These are phyloP conservation scores for Cryptococcus depauperatus DNA, from an alignment of 1,284 basidiomycete genomes.

Conservation along the genomic window DNA sequence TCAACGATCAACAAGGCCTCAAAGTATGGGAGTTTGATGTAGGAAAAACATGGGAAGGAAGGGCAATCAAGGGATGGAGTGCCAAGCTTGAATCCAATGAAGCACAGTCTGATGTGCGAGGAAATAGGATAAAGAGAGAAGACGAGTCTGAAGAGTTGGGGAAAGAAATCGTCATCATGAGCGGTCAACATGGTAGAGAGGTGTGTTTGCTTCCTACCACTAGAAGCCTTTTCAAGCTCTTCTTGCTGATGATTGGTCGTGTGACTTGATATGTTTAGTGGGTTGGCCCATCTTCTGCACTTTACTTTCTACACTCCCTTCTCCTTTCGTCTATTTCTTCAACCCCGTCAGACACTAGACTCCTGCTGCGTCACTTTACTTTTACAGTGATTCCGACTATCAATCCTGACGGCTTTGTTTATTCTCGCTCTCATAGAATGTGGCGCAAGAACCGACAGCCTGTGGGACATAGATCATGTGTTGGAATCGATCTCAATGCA, in stretches of 20 bases:
- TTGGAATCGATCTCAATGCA: slow-evolving; percentile 73
- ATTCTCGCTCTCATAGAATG: slow-evolving; percentile 56
- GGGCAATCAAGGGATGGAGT: slow-evolving; percentile 32
- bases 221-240: not conserved
- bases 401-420: slow-evolving; percentile 77
- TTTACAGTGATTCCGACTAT: slow-evolving; percentile 70
- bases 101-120: slow-evolving; percentile 2
- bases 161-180: slow-evolving; percentile 57
- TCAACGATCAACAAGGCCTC: slow-evolving; percentile 19
- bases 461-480: slow-evolving; percentile 26
- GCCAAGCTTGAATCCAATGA: slow-evolving; percentile 16
- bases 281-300: slow-evolving; percentile 65
- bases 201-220: slow-evolving; percentile 45
- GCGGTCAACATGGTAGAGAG: slow-evolving; percentile 73
- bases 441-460: slow-evolving; percentile 77
- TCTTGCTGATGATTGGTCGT: not conserved
- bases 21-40: slow-evolving; percentile 24
- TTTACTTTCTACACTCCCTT: slow-evolving; percentile 66
- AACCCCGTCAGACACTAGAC: slow-evolving; percentile 19
- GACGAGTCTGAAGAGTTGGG: slow-evolving; percentile 15
- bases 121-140: slow-evolving; percentile 6
- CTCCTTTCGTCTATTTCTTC: slow-evolving; percentile 50
- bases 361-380: slow-evolving; percentile 56
- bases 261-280: slow-evolving; percentile 49
- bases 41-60: slow-evolving; percentile 31